Evolutionary conservation across 345 rosid genomes (phyloP), one percentile per base, ranked within the genome.

Genomic region (Erucastrum elatum): DNA sequence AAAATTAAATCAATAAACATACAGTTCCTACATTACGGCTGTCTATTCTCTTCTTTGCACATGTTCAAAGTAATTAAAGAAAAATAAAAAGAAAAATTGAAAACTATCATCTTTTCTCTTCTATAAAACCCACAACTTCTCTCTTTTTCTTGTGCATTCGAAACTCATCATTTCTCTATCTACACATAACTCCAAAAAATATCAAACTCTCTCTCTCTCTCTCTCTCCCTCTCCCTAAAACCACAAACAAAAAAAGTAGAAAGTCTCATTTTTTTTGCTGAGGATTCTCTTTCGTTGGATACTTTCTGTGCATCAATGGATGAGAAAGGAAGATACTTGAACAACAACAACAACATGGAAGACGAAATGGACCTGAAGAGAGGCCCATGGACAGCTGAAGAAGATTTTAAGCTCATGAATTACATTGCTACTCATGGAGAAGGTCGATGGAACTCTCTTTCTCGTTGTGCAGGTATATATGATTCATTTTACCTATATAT

Each of bases 351-450:
- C 72, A 63, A 70, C 63, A 85, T 63, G 68, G 97, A 90, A 64
- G 91, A 90, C 29, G 90, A 84, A 58, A 44, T 72, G 84, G 90
- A 87, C 61, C 80, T 94, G 5, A 84, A 91, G 68, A 80, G 97
- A 78, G 98, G 98, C 6, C 98, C 98, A 1, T 94, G 98, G 98
- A 90, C 92, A 0, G 86, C 88, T 37, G 97, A 94, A 78, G 98
- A 94, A 84, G 97, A 94, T 82, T 80, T 86, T 61, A 90, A 89
- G 70, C 97, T 94, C 83, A 82, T 91, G 56, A 86, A 91, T 86
- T 90, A 90, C 89, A 91, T 94, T 85, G 81, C 90, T 72, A 71
- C 81, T 41, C 91, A 94, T 6, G 97, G 97, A 15, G 97, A 92
- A 72, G 98, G 98, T 44, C 90, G 97, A 70, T 94, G 98, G 98